Evolutionary conservation across 2,329 filamentous ascomycete species (phyloP).

Genomic region (Phialemoniopsis sp.): DNA sequence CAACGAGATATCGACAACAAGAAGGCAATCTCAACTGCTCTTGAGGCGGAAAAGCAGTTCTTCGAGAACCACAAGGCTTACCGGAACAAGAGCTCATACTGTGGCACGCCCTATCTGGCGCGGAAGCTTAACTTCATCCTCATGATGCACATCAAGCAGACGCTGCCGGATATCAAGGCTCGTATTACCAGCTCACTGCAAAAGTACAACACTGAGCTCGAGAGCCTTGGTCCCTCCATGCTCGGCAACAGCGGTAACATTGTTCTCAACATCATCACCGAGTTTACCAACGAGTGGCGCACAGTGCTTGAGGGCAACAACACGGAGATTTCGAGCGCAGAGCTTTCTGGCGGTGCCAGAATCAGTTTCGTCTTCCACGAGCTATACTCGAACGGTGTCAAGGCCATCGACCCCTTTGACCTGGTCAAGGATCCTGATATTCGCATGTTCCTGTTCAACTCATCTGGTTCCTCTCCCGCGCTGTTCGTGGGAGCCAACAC

Average conservation of each 20-base stretch:
- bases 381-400: constrained; percentile 94
- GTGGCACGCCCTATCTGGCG: constrained; percentile 93
- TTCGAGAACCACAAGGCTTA: constrained; percentile 99
- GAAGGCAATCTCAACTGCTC: constrained; percentile 83
- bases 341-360: constrained; percentile 93
- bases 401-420: constrained; percentile 96
- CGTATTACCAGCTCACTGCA: constrained; percentile 90
- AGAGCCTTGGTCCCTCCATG: constrained; percentile 84
- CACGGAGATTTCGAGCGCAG: constrained; percentile 88
- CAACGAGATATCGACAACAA: constrained; percentile 99
- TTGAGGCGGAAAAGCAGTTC: constrained; percentile 94
- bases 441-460: constrained; percentile 96
- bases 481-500: constrained; percentile 96
- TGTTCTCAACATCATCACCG: constrained; percentile 96
- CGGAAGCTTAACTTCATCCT: constrained; percentile 97
- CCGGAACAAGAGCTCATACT: constrained; percentile 97
- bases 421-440: constrained; percentile 97
- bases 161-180: constrained; percentile 95
- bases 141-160: constrained; percentile 99
- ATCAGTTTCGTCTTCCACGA: constrained; percentile 99
- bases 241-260: constrained; percentile 96
- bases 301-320: constrained; percentile 96
- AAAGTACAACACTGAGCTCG: constrained; percentile 83
- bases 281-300: constrained; percentile 97
- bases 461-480: constrained; percentile 93